Evolutionary conservation across 108 stramenopile species (phyloP).

Genomic region (Cyclotella atomus): DNA sequence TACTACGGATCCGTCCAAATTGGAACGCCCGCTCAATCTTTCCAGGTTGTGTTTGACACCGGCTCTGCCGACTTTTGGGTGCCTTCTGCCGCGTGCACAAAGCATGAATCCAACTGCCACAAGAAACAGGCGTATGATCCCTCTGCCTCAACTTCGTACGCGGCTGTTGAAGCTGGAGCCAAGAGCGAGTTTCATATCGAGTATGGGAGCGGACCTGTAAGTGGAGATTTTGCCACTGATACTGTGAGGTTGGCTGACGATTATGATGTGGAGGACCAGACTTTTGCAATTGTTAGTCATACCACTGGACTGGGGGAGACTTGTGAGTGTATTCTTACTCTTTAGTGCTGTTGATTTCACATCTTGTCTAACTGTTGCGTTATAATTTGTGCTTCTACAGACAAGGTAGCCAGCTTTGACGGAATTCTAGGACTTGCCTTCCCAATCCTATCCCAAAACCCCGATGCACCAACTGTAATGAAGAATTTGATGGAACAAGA

Average conservation of each 20-base stretch:
- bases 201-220: constrained; percentile 91
- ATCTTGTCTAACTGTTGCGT: no score
- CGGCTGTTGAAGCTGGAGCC: constrained; percentile 48
- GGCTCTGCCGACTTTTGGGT: constrained; percentile 98
- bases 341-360: constrained; percentile 26
- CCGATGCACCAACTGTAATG: constrained; percentile 84
- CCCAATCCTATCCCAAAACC: constrained; percentile 81
- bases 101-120: constrained; percentile 51
- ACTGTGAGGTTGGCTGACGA: constrained; percentile 74
- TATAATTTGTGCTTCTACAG: no score
- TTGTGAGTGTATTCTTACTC: constrained; percentile 68
- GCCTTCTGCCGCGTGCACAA: constrained; percentile 80
- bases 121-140: constrained; percentile 60
- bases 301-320: constrained; percentile 94
- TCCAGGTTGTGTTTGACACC: constrained; percentile 96
- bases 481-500: constrained; percentile 86
- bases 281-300: constrained; percentile 85
- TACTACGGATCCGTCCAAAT: constrained; percentile 75
- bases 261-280: constrained; percentile 63
- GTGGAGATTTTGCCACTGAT: constrained; percentile 72
- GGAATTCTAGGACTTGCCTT: constrained; percentile 98
- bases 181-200: constrained; percentile 86
- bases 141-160: constrained; percentile 50
- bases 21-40: constrained; percentile 88
- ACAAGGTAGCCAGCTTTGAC: constrained; percentile 89